Evolutionary conservation across 306 rosid species (phyloP).

Genomic region (Trifolium dubium): DNA sequence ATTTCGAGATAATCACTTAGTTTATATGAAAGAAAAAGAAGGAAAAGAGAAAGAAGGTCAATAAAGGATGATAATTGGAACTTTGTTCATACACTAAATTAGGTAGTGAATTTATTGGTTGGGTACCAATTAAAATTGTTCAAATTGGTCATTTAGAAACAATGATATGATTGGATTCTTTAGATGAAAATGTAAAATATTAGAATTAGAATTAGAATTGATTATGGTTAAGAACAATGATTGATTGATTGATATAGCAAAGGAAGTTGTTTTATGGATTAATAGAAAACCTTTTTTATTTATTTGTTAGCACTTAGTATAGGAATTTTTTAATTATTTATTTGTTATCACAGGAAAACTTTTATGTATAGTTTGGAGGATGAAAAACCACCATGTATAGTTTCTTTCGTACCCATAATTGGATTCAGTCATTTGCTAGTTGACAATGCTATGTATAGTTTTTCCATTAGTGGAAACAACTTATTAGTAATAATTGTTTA

Average conservation of each 20-base stretch:
- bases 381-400: not conserved
- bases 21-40: no score
- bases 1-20: no score
- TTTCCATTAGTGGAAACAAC: not conserved
- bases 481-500: not conserved
- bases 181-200: not conserved
- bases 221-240: not conserved
- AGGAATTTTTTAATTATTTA: not conserved
- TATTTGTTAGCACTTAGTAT: not conserved
- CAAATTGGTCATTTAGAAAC: not conserved
- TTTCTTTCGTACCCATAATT: not conserved
- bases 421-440: not conserved
- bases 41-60: not conserved
- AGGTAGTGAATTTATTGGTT: constrained; percentile 20
- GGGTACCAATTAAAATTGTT: constrained; percentile 21
- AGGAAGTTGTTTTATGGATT: not conserved
- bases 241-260: not conserved
- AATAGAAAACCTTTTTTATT: not conserved
- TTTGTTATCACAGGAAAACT: not conserved
- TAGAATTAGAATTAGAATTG: not conserved
- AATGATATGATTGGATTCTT: constrained; percentile 13
- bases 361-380: not conserved
- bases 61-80: not conserved
- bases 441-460: not conserved
- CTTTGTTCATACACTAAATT: constrained; percentile 26